A percentile compares a stretch with the other conserved stretches of the same genome.
These are phyloP conservation scores for Ilyonectria sp. DNA, from an alignment of 2,329 filamentous ascomycete genomes.

Conservation along the genomic window DNA sequence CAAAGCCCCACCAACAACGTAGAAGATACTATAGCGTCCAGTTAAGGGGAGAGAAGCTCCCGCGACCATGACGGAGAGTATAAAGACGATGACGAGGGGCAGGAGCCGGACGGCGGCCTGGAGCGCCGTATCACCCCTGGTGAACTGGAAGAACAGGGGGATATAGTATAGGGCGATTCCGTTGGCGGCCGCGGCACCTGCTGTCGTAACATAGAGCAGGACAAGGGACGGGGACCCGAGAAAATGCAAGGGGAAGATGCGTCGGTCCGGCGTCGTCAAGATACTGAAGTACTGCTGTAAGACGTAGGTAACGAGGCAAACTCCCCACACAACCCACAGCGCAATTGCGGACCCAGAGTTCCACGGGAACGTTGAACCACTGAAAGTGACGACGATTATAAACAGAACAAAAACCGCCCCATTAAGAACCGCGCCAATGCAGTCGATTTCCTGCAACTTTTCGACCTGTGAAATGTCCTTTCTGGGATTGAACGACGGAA, in stretches of 20 bases:
- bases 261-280: slow-evolving; percentile 58
- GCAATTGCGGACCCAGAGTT: slow-evolving; percentile 60
- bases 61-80: slow-evolving; percentile 51
- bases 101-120: slow-evolving; percentile 58
- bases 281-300: slow-evolving; percentile 63
- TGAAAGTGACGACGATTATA: slow-evolving; percentile 65
- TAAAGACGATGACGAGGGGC: slow-evolving; percentile 53
- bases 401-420: slow-evolving; percentile 54
- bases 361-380: slow-evolving; percentile 66
- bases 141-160: slow-evolving; percentile 70
- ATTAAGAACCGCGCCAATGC: slow-evolving; percentile 50
- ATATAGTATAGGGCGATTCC: slow-evolving; percentile 65
- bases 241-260: slow-evolving; percentile 22
- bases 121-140: slow-evolving; percentile 57
- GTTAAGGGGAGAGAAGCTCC: slow-evolving; percentile 56
- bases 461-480: slow-evolving; percentile 28
- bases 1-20: slow-evolving; percentile 48
- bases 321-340: slow-evolving; percentile 62
- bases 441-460: slow-evolving; percentile 49
- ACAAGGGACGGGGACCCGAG: slow-evolving; percentile 53
- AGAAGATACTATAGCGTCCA: slow-evolving; percentile 56
- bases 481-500: slow-evolving; percentile 53
- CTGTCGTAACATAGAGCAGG: slow-evolving; percentile 59
- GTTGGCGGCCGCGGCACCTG: slow-evolving; percentile 53
- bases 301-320: slow-evolving; percentile 60